Evolutionary conservation across 2,329 filamentous ascomycete species (phyloP), one percentile per base, ranked within the genome.

Genomic region (Lachnellula occidentalis): DNA sequence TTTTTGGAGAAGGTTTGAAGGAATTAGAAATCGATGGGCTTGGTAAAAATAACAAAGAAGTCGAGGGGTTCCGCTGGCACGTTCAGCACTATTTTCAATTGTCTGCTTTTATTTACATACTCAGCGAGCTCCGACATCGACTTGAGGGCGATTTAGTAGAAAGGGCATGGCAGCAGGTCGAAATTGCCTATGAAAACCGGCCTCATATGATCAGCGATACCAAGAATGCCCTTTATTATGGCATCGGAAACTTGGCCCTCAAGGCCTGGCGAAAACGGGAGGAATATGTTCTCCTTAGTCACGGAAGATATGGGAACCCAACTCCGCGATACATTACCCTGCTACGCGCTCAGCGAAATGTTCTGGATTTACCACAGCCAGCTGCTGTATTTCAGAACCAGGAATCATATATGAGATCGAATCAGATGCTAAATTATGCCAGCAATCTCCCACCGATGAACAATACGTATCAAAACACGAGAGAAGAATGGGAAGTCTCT

Each of bases 11-110:
- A 34, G 64, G 73, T 24, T 61, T 68, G 21, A 73, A 72, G 48
- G 71, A 72, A 36, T 51, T 64, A 53, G 67, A 65, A 61, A 73
- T 64, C 61, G 72, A 71, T 50, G 62, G 61, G 17, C 51, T 67
- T 6, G 65, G 64, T 14, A 63, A 69, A 47, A 63, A 64, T 1
- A 63, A 65, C 14, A 59, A 65, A 37, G 54, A 55, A 2, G 54
- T 69, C 4, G 62, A 65, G 45, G 63, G 64, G 19, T 72, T 64
- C 49, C 54, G 65, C 5, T 73, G 71, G 70, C 68, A 71, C 48
- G 62, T 67, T 22, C 61, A 63, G 19, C 59, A 62, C 2, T 67
- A 71, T 51, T 72, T 71, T 51, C 65, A 70, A 54, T 61, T 70
- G 9, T 66, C 69, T 52, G 62, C 67, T 12, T 69, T 70, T 48